phyloP scores from a whole-genome alignment of 2,329 filamentous ascomycete species.

The Aspergillus proliferans region DNA sequence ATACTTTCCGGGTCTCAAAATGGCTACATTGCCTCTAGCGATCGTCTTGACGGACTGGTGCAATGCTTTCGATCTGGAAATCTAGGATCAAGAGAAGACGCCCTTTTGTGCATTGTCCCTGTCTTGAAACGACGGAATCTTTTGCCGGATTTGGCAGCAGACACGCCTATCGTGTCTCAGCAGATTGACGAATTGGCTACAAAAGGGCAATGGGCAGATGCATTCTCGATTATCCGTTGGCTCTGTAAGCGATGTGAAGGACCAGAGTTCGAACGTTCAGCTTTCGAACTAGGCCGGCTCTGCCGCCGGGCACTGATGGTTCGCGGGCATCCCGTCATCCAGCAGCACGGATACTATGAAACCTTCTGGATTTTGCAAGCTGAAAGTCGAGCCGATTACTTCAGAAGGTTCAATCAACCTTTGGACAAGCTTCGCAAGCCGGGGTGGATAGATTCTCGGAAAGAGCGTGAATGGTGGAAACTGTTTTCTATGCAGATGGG shows the following conservation, averaged over 20 bases:
- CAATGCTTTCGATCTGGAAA: conserved; percentile 16
- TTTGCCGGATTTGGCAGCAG: conserved; percentile 18
- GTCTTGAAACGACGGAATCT: conserved; percentile 10
- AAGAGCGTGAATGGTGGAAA: conserved; percentile 10
- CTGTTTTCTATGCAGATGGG: conserved; percentile 16
- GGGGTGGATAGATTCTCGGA: conserved; percentile 6
- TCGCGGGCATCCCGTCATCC: conserved; percentile 1
- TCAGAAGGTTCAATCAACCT: neutral
- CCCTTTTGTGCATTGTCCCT: conserved; percentile 27
- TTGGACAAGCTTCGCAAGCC: too few species aligned
- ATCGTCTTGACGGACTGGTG: conserved; percentile 18
- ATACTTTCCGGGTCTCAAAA: conserved; percentile 8
- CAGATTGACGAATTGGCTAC: conserved; percentile 5
- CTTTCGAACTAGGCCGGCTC: conserved; percentile 19
- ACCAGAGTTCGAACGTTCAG: conserved; percentile 17
- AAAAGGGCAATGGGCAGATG: conserved; percentile 13
- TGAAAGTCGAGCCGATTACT: conserved; percentile 10
- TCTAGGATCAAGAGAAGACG: conserved; percentile 26
- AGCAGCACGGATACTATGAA: conserved; percentile 6
- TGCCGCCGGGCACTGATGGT: conserved; percentile 19
- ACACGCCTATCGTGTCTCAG: conserved; percentile 8
- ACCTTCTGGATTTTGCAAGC: conserved; percentile 3
- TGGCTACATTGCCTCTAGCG: conserved; percentile 12
- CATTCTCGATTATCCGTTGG: conserved; percentile 18
- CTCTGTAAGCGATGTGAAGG: conserved; percentile 19